Conservation (phyloP, 2,329 filamentous ascomycete species). For the Botrytis elliptica region DNA sequence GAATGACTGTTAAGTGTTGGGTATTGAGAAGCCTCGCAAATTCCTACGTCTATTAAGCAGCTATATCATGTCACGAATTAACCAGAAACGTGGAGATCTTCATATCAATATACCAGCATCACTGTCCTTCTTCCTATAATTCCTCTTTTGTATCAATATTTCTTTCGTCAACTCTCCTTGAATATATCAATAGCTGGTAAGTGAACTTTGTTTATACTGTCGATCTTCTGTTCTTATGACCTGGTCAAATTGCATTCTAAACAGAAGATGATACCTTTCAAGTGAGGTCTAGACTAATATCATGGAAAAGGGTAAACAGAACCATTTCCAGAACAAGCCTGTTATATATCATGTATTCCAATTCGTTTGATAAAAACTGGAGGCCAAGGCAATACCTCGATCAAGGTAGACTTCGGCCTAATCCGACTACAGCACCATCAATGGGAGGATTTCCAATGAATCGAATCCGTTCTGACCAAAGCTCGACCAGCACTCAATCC, state of each 20-base stretch:
- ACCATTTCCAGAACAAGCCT: slow-evolving; percentile 10
- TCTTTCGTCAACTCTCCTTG: not conserved
- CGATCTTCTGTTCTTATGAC: not conserved
- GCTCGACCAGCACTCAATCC: slow-evolving; percentile 21
- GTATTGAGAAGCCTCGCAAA: slow-evolving; percentile 2
- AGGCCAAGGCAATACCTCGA: not conserved
- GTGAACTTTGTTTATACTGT: not conserved
- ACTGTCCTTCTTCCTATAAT: too few species aligned
- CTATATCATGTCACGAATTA: not conserved
- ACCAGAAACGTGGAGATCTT: not conserved
- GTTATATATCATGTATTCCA: slow-evolving; percentile 8
- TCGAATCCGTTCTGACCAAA: slow-evolving; percentile 19
- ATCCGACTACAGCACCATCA: not conserved
- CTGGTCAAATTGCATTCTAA: not conserved
- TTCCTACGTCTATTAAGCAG: not conserved
- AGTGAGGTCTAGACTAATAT: slow-evolving; percentile 19
- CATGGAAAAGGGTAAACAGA: slow-evolving; percentile 15
- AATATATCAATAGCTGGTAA: not conserved
- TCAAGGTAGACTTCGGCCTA: not conserved
- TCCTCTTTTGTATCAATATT: not conserved
- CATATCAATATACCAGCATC: not conserved
- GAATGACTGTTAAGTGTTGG: not conserved
- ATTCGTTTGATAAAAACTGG: not conserved
- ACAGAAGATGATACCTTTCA: not conserved
- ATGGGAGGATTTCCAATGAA: slow-evolving; percentile 15